phyloP scores from a whole-genome alignment of 495 filamentous ascomycete genomes.

The Monascus purpureus region DNA sequence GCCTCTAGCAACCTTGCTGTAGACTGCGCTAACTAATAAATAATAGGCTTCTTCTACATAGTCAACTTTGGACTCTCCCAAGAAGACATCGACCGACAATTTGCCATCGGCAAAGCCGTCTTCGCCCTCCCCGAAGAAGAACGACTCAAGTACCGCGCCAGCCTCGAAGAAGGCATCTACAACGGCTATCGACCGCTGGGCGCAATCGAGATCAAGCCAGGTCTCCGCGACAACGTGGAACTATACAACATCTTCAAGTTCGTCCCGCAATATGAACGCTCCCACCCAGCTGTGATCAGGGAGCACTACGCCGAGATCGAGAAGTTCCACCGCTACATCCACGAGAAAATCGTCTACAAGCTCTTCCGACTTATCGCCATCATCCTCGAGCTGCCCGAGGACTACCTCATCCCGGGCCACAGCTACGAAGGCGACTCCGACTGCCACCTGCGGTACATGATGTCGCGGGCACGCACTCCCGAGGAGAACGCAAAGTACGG shows the following conservation, averaged over 20 bases:
- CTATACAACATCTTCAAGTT: constrained; percentile 42
- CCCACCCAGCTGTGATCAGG: constrained; percentile 28
- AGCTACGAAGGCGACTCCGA: constrained; percentile 31
- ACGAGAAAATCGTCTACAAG: constrained; percentile 29
- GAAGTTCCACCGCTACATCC: constrained; percentile 30
- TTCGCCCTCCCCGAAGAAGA: constrained; percentile 37
- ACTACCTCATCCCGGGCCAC: constrained; percentile 35
- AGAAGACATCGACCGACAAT: constrained; percentile 37
- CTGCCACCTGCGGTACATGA: constrained; percentile 41
- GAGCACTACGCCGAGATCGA: constrained; percentile 29
- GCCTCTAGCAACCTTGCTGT: not conserved
- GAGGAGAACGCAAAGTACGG: constrained; percentile 30
- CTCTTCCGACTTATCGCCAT: constrained; percentile 34
- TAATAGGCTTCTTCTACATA: constrained; percentile 37
- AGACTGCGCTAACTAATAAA: constrained; percentile 4
- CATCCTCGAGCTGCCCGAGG: constrained; percentile 38
- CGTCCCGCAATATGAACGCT: constrained; percentile 24
- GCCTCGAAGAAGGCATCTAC: constrained; percentile 33
- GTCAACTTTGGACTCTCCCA: constrained; percentile 32
- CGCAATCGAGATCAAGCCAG: constrained; percentile 13
- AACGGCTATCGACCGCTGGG: constrained; percentile 19
- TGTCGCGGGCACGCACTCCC: constrained; percentile 28
- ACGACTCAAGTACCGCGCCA: constrained; percentile 30
- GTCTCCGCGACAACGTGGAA: constrained; percentile 38
- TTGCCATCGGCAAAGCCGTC: constrained; percentile 32